These are phyloP conservation scores for Purshia tridentata DNA, from an alignment of 306 rosid genomes.

Conservation along the genomic window DNA sequence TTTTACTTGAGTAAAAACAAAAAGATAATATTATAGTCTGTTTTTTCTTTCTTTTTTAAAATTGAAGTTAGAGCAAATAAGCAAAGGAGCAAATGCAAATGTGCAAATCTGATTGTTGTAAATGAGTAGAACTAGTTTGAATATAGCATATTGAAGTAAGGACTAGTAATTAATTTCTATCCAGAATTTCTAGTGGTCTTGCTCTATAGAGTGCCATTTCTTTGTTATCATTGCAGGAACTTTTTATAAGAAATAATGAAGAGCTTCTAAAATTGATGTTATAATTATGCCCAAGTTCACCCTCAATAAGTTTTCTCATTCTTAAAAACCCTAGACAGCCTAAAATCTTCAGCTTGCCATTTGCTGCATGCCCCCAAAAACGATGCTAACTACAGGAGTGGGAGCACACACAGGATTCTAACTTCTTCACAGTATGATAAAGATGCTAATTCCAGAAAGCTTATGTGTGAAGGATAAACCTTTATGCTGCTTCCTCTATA, in stretches of 20 bases:
- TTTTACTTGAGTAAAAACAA: background rate
- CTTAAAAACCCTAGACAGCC: background rate
- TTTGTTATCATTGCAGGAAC: background rate
- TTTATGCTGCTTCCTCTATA: background rate
- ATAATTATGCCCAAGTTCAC: background rate
- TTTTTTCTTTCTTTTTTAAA: background rate
- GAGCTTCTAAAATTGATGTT: background rate
- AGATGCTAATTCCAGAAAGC: background rate
- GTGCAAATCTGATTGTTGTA: background rate
- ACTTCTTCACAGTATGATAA: background rate
- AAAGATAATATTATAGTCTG: background rate
- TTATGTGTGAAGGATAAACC: background rate
- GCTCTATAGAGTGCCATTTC: background rate
- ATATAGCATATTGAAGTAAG: background rate
- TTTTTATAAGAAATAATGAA: background rate
- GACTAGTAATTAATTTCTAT: background rate
- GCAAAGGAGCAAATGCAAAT: too few relatives aligned
- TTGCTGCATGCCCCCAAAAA: background rate
- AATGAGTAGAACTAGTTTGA: background rate
- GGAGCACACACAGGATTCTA: background rate
- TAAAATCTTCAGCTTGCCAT: background rate
- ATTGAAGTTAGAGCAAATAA: background rate
- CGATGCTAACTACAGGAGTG: background rate
- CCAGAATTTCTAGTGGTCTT: background rate
- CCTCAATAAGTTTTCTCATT: background rate